Percentiles rank a stretch among this genome's conserved stretches.
phyloP scores from a whole-genome alignment of 2,329 filamentous ascomycete species.

The Truncatella angustata region DNA sequence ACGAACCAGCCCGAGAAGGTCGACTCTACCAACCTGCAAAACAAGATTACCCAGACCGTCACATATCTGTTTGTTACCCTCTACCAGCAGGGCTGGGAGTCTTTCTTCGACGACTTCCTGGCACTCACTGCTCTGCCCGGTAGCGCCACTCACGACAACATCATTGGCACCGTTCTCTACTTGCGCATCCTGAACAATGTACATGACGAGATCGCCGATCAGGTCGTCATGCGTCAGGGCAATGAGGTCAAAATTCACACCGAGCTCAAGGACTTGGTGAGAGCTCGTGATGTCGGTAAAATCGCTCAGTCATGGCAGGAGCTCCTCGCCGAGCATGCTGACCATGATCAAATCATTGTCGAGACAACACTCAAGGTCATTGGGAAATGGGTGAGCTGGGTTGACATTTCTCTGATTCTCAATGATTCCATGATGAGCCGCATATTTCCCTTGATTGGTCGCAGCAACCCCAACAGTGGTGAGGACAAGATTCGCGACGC shows the following conservation, averaged over 20 bases:
- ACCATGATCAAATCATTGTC: slow-evolving; percentile 68
- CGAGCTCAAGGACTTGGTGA: slow-evolving; percentile 85
- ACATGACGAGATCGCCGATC: slow-evolving; percentile 96
- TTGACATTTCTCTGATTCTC: slow-evolving; percentile 90
- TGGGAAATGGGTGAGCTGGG: slow-evolving; percentile 98
- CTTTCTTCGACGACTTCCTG: slow-evolving; percentile 88
- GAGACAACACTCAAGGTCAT: slow-evolving; percentile 91
- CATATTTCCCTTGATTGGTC: slow-evolving; percentile 84
- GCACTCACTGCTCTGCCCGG: slow-evolving; percentile 66
- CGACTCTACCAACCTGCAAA: slow-evolving; percentile 80
- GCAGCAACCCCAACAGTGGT: slow-evolving; percentile 57
- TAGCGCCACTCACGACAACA: slow-evolving; percentile 64
- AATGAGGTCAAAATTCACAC: slow-evolving; percentile 83
- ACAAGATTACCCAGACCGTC: slow-evolving; percentile 94
- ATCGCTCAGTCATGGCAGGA: slow-evolving; percentile 90
- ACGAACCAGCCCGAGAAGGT: slow-evolving; percentile 52
- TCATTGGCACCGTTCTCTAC: slow-evolving; percentile 78
- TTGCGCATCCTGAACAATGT: slow-evolving; percentile 84
- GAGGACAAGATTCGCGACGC: slow-evolving; percentile 84
- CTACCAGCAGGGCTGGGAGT: slow-evolving; percentile 83
- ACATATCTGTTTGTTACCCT: slow-evolving; percentile 89
- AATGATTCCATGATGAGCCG: slow-evolving; percentile 84
- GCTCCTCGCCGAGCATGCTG: slow-evolving; percentile 75
- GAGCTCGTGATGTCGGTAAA: slow-evolving; percentile 82
- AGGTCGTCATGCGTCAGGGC: slow-evolving; percentile 75